Evolutionary conservation across 768 basidiomycete genomes (phyloP).

Genomic region (Pleurotus tuoliensis): DNA sequence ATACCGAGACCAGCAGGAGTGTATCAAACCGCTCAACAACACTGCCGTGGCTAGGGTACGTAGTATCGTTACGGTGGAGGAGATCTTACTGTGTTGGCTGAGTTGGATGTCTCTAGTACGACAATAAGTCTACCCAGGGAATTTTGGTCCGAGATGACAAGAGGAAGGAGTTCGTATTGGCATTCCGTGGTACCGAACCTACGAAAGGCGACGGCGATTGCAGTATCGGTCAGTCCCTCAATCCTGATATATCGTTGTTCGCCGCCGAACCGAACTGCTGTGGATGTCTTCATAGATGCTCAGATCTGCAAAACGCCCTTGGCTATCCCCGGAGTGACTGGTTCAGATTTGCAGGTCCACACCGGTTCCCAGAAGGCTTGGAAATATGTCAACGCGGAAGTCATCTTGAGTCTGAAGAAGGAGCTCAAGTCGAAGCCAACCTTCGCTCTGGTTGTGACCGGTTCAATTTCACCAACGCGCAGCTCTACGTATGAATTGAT

Average conservation of each 20-base stretch:
- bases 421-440: constrained; percentile 3
- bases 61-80: not conserved
- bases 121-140: constrained; percentile 1
- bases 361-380: not conserved
- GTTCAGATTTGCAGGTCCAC: not conserved
- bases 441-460: not conserved
- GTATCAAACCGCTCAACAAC: constrained; percentile 3
- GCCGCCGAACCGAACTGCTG: not conserved
- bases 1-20: constrained; percentile 4
- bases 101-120: not conserved
- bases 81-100: not conserved
- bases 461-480: not conserved
- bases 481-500: not conserved
- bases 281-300: not conserved
- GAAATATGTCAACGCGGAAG: not conserved
- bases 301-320: not conserved
- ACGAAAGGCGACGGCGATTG: not conserved
- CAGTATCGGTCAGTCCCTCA: not conserved
- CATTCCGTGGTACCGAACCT: constrained; percentile 2
- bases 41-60: constrained; percentile 1
- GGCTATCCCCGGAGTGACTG: not conserved
- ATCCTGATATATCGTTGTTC: not conserved
- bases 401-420: not conserved
- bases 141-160: not conserved
- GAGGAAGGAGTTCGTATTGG: not conserved